A percentile compares a stretch with the other conserved stretches of the same genome.
These are phyloP conservation scores for Tricholoma hemisulphureum DNA, from an alignment of 768 basidiomycete genomes.

Conservation along the genomic window DNA sequence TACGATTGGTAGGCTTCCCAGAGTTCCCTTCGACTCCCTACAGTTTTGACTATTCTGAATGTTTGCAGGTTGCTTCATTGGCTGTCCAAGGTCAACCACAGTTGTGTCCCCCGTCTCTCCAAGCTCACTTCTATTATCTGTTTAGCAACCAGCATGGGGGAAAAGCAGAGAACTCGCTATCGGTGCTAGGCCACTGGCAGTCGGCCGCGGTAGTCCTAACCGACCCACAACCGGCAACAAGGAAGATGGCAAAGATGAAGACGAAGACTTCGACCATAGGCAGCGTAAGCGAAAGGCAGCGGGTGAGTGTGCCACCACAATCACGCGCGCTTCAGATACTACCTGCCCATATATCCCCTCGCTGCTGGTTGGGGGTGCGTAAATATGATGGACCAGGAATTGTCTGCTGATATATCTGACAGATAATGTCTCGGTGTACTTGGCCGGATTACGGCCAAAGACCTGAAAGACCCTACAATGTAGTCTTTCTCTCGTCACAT, in stretches of 20 bases:
- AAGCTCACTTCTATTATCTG: slow-evolving; percentile 5
- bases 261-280: slow-evolving; percentile 60
- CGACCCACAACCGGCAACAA: slow-evolving; percentile 72
- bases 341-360: slow-evolving; percentile 82
- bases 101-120: neutral
- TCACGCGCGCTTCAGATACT: slow-evolving; percentile 50
- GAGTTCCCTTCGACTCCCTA: neutral
- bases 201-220: slow-evolving; percentile 61
- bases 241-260: slow-evolving; percentile 72
- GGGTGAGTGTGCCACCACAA: slow-evolving; percentile 45
- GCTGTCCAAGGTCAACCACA: slow-evolving; percentile 66
- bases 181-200: slow-evolving; percentile 75
- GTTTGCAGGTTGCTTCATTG: slow-evolving; percentile 80
- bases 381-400: neutral
- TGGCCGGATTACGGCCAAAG: slow-evolving; percentile 77
- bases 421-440: slow-evolving; percentile 84
- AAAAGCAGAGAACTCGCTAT: slow-evolving; percentile 88
- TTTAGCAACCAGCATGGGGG: slow-evolving; percentile 87
- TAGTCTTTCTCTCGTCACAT: too few relatives aligned
- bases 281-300: slow-evolving; percentile 75
- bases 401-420: slow-evolving; percentile 14
- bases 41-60: slow-evolving; percentile 8
- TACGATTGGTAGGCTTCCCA: slow-evolving; percentile 66
- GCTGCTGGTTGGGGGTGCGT: slow-evolving; percentile 81
- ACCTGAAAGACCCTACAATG: too few relatives aligned